Conservation (phyloP, 139 green algal species). For the Asterochloris sp. region DNA sequence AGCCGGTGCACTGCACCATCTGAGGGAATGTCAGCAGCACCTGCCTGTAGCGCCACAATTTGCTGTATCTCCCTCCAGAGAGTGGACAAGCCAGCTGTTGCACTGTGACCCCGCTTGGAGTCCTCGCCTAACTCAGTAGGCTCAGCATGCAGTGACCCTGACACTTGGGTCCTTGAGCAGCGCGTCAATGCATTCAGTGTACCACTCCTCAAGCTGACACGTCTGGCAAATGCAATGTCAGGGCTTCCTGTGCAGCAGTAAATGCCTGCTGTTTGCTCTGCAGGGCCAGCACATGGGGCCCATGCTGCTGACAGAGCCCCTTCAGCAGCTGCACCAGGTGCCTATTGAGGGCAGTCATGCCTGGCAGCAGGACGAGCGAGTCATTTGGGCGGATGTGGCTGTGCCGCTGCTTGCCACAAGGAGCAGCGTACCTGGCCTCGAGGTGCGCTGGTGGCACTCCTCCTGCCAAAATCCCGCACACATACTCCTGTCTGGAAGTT, state of each 20-base stretch:
- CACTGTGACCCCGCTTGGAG: too few relatives aligned
- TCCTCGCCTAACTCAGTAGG: not conserved
- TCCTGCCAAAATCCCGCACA: not conserved
- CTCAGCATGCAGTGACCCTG: not conserved
- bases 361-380: slow-evolving; percentile 39
- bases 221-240: not conserved
- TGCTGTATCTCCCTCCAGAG: too few relatives aligned
- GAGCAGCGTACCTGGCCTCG: slow-evolving; percentile 33
- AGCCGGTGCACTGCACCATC: too few relatives aligned
- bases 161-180: not conserved
- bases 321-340: slow-evolving; percentile 52
- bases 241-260: not conserved
- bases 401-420: slow-evolving; percentile 57
- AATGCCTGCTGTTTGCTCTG: not conserved
- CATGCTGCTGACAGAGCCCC: slow-evolving; percentile 50
- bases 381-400: slow-evolving; percentile 56
- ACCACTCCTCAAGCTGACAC: not conserved
- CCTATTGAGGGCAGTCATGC: not conserved
- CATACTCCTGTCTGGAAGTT: not conserved
- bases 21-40: too few relatives aligned
- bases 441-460: not conserved
- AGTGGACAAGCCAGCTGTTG: too few relatives aligned
- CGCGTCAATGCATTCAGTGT: not conserved
- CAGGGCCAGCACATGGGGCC: slow-evolving; percentile 11
- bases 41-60: too few relatives aligned